A percentile compares a stretch with the other conserved stretches of the same genome.
Evolutionary conservation across 306 rosid genomes (phyloP).

Genomic region (Dryas octopetala): DNA sequence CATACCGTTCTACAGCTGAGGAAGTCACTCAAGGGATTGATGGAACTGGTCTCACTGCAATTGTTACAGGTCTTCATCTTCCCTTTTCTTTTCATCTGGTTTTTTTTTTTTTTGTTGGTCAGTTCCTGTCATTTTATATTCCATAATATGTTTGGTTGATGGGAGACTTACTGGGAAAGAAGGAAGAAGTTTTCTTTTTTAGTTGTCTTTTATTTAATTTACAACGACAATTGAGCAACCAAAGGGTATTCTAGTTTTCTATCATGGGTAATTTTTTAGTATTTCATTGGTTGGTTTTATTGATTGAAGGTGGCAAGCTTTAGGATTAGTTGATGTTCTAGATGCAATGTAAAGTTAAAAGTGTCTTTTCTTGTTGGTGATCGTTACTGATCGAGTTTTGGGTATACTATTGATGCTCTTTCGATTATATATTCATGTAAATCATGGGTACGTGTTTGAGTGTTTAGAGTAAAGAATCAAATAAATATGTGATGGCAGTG

Average conservation of each 20-base stretch:
- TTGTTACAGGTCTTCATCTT: constrained; percentile 46
- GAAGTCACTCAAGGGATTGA: constrained; percentile 53
- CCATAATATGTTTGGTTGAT: constrained; percentile 1
- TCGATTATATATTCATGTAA: neutral
- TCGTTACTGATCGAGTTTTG: neutral
- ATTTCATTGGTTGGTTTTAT: neutral
- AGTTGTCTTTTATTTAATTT: neutral
- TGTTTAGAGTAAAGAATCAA: neutral
- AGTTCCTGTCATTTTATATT: neutral
- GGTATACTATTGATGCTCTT: neutral
- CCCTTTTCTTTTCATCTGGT: constrained; percentile 1
- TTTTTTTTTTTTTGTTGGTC: neutral
- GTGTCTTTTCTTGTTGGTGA: neutral
- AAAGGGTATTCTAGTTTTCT: neutral
- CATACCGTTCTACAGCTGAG: constrained; percentile 52
- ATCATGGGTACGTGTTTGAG: neutral
- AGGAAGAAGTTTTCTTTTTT: neutral
- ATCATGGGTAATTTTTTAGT: neutral
- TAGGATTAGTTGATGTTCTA: neutral
- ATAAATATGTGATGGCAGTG: neutral
- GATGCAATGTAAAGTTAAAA: neutral
- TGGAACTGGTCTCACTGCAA: constrained; percentile 50
- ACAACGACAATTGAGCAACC: neutral
- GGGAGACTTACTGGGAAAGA: neutral
- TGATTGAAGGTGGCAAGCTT: neutral